These are phyloP conservation scores for Hymenoscyphus repandus DNA, from an alignment of 2,329 filamentous ascomycete genomes.

Conservation along the genomic window DNA sequence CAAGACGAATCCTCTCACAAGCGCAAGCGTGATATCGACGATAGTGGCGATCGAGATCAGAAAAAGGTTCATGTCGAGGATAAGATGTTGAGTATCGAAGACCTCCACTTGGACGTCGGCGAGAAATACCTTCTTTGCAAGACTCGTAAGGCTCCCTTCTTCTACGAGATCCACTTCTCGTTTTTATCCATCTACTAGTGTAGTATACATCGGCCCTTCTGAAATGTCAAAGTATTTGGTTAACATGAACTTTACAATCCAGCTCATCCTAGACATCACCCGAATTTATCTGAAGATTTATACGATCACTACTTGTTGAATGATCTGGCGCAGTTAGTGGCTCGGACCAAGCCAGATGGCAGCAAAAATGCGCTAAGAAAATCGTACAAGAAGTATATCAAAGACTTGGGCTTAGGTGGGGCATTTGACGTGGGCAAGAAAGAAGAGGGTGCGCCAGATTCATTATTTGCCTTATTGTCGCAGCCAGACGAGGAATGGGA, in stretches of 20 bases:
- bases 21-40: conserved; percentile 55
- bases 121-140: conserved; percentile 62
- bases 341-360: conserved; percentile 58
- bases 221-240: conserved; percentile 26
- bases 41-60: conserved; percentile 49
- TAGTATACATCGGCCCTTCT: conserved; percentile 10
- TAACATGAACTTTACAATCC: conserved; percentile 29
- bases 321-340: conserved; percentile 54
- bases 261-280: conserved; percentile 36
- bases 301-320: conserved; percentile 54
- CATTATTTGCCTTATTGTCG: conserved; percentile 47
- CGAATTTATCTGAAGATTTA: conserved; percentile 50
- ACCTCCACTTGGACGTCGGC: conserved; percentile 62
- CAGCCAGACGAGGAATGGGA: conserved; percentile 54
- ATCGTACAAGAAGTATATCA: conserved; percentile 65
- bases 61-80: conserved; percentile 61
- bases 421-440: conserved; percentile 57
- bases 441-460: conserved; percentile 44
- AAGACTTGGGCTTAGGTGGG: conserved; percentile 55
- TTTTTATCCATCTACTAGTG: conserved; percentile 14
- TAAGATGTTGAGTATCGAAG: conserved; percentile 56
- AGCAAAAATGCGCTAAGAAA: conserved; percentile 63
- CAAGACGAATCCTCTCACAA: conserved; percentile 53
- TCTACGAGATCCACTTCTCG: conserved; percentile 14
- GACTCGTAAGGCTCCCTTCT: conserved; percentile 58